Conservation (phyloP, 257 asterid species). For the Nicotiana obtusifolia region DNA sequence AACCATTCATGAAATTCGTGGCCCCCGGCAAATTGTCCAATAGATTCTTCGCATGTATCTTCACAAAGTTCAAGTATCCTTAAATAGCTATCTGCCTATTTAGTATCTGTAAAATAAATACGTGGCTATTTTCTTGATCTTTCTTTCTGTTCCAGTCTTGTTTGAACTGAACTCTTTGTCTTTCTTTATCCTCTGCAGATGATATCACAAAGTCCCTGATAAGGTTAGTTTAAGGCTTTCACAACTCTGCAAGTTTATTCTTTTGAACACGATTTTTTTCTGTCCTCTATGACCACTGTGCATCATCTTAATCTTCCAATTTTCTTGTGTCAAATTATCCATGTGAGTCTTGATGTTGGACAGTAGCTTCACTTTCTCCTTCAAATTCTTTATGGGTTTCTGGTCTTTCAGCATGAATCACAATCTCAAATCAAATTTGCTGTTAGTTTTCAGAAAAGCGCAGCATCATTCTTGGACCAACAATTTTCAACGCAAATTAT, state of each 20-base stretch:
- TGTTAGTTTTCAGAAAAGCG: not conserved
- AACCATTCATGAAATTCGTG: slow-evolving; percentile 55
- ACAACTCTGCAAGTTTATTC: not conserved
- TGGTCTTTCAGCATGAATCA: not conserved
- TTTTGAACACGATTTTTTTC: not conserved
- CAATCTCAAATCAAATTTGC: not conserved
- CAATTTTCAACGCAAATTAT: not conserved
- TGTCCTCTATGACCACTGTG: not conserved
- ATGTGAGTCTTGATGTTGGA: too few relatives aligned
- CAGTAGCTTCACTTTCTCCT: not conserved
- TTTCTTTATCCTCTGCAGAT: slow-evolving; percentile 17
- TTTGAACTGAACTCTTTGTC: not conserved
- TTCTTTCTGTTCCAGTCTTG: not conserved
- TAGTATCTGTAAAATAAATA: not conserved
- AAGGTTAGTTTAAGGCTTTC: slow-evolving; percentile 28
- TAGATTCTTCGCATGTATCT: slow-evolving; percentile 30
- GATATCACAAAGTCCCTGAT: slow-evolving; percentile 18
- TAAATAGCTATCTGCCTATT: not conserved
- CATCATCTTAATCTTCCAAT: not conserved
- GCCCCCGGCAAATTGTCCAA: slow-evolving; percentile 29
- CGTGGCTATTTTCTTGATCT: slow-evolving; percentile 10
- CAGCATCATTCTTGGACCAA: not conserved
- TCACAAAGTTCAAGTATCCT: slow-evolving; percentile 20
- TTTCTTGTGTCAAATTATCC: too few relatives aligned
- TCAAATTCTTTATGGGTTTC: too few relatives aligned